Evolutionary conservation across 2,329 filamentous ascomycete genomes (phyloP), one percentile per base, ranked within the genome.

Genomic region (Ophiostoma triangulosporum): DNA sequence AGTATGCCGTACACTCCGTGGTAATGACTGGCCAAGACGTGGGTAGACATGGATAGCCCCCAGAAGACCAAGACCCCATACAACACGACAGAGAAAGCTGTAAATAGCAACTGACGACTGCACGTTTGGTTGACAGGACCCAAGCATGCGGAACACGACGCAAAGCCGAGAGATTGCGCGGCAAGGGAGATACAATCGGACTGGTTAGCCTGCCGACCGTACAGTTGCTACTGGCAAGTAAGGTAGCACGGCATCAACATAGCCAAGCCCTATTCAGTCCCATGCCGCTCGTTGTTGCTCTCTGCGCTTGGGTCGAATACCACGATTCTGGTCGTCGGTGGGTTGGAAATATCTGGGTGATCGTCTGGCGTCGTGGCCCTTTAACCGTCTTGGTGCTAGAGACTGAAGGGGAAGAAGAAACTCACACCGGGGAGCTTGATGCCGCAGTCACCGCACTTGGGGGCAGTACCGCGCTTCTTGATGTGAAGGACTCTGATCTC

Each of bases 401-500:
- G 8, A 27, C n/a, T n/a, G n/a, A n/a, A n/a, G n/a, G n/a, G n/a
- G n/a, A 12, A 6, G 15, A 5, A 29, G 3, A 31, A 29, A 46
- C 89, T 86, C 88, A 98, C 90, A 74, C 93, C 93, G 70, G 88
- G 83, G 68, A 98, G 86, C 80, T 97, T 97, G 78, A 82, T 83
- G 70, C 93, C 93, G 71, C 94, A 98, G 81, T 98, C 93, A 81
- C 94, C 88, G 73, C 93, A 98, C 82, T 98, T 98, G 70, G 93
- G 93, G 62, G 90, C 86, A 71, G 89, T 95, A 66, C 90, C 93
- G 73, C 84, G 87, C 88, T 98, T 98, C 87, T 97, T 97, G 80
- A 96, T 90, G 85, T 98, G 91, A 66, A 97, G 86, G 71, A 95
- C 84, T 73, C 93, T 84, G 69, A 95, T 84, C 73, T 91, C 82